Evolutionary conservation across 2,329 filamentous ascomycete genomes (phyloP).

Genomic region (Colletotrichum sp.): DNA sequence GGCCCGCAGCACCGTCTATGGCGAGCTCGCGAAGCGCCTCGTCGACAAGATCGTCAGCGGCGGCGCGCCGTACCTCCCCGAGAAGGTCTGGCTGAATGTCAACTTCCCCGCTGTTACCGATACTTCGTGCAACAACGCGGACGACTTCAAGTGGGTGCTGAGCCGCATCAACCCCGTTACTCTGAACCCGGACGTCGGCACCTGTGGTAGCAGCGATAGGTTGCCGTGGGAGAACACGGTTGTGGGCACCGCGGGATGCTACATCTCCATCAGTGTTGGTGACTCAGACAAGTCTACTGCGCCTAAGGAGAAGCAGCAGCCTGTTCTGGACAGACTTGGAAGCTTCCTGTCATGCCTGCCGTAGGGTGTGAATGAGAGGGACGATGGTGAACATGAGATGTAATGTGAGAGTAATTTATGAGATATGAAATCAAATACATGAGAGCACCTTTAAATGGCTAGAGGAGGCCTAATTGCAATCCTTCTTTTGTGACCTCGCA

Average conservation of each 20-base stretch:
- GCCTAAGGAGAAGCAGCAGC: constrained; percentile 51
- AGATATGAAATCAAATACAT: background rate
- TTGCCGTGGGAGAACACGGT: constrained; percentile 66
- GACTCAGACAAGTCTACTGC: constrained; percentile 63
- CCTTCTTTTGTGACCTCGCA: background rate
- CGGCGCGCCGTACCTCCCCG: constrained; percentile 68
- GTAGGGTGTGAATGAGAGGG: constrained; percentile 3
- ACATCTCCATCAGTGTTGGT: constrained; percentile 67
- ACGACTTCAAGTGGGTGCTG: constrained; percentile 68
- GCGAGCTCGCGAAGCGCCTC: constrained; percentile 63
- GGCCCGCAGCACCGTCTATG: constrained; percentile 63
- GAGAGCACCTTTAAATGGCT: background rate
- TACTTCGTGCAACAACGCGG: constrained; percentile 55
- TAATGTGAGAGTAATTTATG: background rate
- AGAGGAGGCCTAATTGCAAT: background rate
- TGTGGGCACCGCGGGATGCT: constrained; percentile 55
- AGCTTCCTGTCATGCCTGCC: constrained; percentile 52
- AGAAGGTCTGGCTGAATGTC: constrained; percentile 69
- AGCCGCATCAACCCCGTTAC: constrained; percentile 64
- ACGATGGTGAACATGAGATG: background rate
- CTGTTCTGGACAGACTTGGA: constrained; percentile 55
- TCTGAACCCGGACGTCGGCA: constrained; percentile 58
- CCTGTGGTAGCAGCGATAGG: constrained; percentile 54
- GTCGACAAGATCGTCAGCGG: constrained; percentile 59
- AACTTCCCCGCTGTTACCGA: constrained; percentile 63